phyloP scores from a whole-genome alignment of 2,329 filamentous ascomycete species.

The Aspergillus hortae region DNA sequence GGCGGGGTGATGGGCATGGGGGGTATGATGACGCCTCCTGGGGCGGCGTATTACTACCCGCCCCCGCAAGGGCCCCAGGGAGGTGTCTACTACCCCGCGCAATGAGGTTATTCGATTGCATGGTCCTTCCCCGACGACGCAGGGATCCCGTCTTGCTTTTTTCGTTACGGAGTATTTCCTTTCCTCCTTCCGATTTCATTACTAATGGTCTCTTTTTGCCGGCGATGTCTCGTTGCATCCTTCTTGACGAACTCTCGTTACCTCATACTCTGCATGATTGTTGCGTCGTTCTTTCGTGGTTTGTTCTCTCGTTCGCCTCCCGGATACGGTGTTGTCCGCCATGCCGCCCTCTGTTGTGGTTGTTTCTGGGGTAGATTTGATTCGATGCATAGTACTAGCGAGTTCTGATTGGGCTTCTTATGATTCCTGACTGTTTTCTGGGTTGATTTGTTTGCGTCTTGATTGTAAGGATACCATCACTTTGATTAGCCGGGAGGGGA shows the following conservation, averaged over 20 bases:
- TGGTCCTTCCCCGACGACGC: background rate
- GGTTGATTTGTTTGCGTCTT: conserved; percentile 6
- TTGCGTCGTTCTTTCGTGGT: conserved; percentile 3
- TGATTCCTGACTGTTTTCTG: conserved; percentile 6
- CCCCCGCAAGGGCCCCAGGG: conserved; percentile 47
- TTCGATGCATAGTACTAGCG: conserved; percentile 25
- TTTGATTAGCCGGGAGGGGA: background rate
- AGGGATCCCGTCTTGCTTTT: background rate
- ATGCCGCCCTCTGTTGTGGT: conserved; percentile 9
- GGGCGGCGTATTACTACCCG: conserved; percentile 52
- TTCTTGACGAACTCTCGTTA: conserved; percentile 3
- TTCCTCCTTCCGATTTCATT: background rate
- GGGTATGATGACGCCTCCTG: conserved; percentile 70
- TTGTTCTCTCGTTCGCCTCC: background rate
- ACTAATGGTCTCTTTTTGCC: background rate
- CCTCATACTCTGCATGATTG: background rate
- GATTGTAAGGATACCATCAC: conserved; percentile 8
- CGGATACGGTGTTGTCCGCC: conserved; percentile 19
- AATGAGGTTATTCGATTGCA: conserved; percentile 16
- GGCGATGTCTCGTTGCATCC: background rate
- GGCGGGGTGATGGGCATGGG: conserved; percentile 66
- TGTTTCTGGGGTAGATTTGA: conserved; percentile 21
- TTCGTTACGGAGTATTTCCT: background rate
- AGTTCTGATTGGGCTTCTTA: conserved; percentile 9
- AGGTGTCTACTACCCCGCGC: conserved; percentile 57